Base-by-base conservation (phyloP, 2,329 filamentous ascomycete genomes). In the Tolypocladium paradoxum region DNA sequence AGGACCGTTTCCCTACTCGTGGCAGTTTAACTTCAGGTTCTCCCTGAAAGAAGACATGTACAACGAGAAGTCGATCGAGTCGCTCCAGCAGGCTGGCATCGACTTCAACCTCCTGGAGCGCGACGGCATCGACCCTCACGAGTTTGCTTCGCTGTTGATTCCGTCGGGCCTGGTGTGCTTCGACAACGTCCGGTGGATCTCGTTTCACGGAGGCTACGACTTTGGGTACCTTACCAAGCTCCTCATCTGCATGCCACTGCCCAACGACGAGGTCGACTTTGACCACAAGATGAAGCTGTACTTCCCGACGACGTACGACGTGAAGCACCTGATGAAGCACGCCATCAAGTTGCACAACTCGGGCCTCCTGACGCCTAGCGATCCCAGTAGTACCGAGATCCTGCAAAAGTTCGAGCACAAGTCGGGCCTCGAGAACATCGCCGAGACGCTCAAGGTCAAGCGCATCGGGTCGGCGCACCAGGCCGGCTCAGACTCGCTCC, bases 21-120 rank as follows among this genome's bases (percentile, higher is more conserved):
- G 93, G 93, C 92, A 96, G 62, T 99, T 99, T 78, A 97, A 99
- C 76, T 99, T 99, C 73, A 87, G 91, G 62, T 99, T 97, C 70
- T 93, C 90, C 1, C 78, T 96, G 11, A 88, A 93, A 60, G 84
- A 92, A 38, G 93, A 99, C 71, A 99, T 99, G 93, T 97, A 95
- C 72, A 93, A 95, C 58, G 87, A 96, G 66, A 87, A 90, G 54
- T 96, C 90, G 18, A 96, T 96, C 60, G 87, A 93, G 59, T 90
- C 95, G 61, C 79, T 97, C 22, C 85, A 90, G 61, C 86, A 89
- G 63, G 89, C 90, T 2, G 93, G 93, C n/a, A 91, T 96, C 56
- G 90, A 97, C 68, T 96, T 99, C 59, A 77, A 81, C 52, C 80
- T 85, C 56, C 84, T 96, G 58, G 86, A 92, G 53, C 85, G 87